Evolutionary conservation across 306 rosid genomes (phyloP).

Genomic region (Lathyrus aphaca): DNA sequence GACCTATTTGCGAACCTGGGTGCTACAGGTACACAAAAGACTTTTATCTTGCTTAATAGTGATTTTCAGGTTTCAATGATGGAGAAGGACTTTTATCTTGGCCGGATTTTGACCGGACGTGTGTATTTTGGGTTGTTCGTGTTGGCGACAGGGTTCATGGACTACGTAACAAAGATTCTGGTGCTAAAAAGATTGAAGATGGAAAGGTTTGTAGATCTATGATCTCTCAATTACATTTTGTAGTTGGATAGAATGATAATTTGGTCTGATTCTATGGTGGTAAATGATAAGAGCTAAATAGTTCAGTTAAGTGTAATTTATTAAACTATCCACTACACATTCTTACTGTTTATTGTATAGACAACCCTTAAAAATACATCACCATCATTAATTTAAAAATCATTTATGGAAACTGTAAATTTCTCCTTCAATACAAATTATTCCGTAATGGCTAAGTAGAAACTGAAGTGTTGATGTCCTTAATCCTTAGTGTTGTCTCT

Average conservation of each 20-base stretch:
- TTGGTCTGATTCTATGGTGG: background rate
- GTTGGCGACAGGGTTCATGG: constrained; percentile 93
- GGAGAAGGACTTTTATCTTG: constrained; percentile 91
- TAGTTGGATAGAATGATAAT: constrained; percentile 3
- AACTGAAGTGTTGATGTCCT: constrained; percentile 25
- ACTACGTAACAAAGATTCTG: constrained; percentile 73
- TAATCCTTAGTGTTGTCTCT: constrained; percentile 12
- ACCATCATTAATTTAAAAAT: constrained; percentile 1
- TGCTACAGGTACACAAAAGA: constrained; percentile 69
- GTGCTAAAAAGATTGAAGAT: constrained; percentile 81
- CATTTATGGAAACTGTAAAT: constrained; percentile 7
- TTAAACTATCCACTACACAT: constrained; percentile 10
- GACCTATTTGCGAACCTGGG: constrained; percentile 97
- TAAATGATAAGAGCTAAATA: constrained; percentile 27
- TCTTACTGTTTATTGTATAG: constrained; percentile 11
- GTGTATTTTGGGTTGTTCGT: constrained; percentile 76
- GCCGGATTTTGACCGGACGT: constrained; percentile 93
- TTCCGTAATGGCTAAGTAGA: constrained; percentile 29
- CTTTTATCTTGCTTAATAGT: constrained; percentile 58
- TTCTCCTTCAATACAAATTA: constrained; percentile 23
- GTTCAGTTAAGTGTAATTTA: constrained; percentile 2
- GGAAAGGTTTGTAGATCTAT: constrained; percentile 73
- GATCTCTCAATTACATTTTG: constrained; percentile 29
- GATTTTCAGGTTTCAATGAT: constrained; percentile 92
- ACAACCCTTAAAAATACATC: constrained; percentile 10